phyloP scores from a whole-genome alignment of 1,284 basidiomycete species.

The Polyporus tsugae region DNA sequence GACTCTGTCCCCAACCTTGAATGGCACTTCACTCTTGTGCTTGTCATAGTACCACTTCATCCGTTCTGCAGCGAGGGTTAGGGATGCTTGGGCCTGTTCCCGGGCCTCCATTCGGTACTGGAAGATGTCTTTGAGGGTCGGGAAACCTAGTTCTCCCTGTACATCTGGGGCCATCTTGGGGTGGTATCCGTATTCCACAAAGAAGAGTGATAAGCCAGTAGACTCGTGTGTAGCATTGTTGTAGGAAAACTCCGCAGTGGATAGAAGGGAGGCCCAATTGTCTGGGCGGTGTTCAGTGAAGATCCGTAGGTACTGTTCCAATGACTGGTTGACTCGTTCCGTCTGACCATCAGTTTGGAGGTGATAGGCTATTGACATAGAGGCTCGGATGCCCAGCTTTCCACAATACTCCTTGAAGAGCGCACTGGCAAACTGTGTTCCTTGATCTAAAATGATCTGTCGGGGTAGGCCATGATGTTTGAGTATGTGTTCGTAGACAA shows the following conservation, averaged over 20 bases:
- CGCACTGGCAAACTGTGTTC: conserved; percentile 43
- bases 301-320: conserved; percentile 37
- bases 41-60: no score
- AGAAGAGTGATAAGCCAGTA: not conserved
- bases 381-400: conserved; percentile 19
- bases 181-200: not conserved
- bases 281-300: conserved; percentile 21
- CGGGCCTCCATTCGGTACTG: no score
- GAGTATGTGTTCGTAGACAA: not conserved
- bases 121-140: no score
- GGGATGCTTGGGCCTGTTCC: no score
- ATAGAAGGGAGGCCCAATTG: conserved; percentile 11
- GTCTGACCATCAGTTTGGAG: conserved; percentile 44
- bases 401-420: conserved; percentile 15
- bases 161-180: no score
- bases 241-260: conserved; percentile 8
- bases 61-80: no score
- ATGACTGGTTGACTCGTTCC: conserved; percentile 41
- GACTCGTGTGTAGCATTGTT: not conserved
- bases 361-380: conserved; percentile 38
- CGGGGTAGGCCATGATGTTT: conserved; percentile 39
- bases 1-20: no score
- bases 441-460: conserved; percentile 45
- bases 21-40: no score
- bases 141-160: no score